Conservation (phyloP, 1,284 basidiomycete species). For the Melanopsichium pennsylvanicum region DNA sequence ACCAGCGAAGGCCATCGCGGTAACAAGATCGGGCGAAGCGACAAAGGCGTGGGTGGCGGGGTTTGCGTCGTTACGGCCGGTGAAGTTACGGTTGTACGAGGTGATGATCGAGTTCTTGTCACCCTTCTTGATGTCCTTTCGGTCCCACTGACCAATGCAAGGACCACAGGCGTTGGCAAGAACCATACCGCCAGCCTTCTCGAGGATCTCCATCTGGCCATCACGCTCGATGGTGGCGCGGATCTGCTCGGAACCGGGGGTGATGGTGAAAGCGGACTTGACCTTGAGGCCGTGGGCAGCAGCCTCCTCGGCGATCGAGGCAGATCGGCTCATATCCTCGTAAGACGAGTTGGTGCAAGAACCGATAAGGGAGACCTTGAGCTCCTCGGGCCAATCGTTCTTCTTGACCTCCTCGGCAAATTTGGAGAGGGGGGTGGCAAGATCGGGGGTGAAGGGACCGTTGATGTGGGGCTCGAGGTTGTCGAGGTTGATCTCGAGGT, state of each 20-base stretch:
- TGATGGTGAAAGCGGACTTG: slow-evolving; percentile 96
- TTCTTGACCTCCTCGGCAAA: slow-evolving; percentile 90
- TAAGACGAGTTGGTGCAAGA: slow-evolving; percentile 99
- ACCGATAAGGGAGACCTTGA: slow-evolving; percentile 96
- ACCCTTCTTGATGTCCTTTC: slow-evolving; percentile 94
- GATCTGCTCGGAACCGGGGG: slow-evolving; percentile 97
- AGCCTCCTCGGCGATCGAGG: slow-evolving; percentile 90
- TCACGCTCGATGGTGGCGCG: slow-evolving; percentile 97
- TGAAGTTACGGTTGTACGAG: slow-evolving; percentile 99
- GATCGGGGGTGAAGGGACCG: slow-evolving; percentile 80
- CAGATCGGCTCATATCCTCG: slow-evolving; percentile 98
- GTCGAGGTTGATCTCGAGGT: slow-evolving; percentile 92
- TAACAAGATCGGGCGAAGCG: slow-evolving; percentile 96
- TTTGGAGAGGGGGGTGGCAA: slow-evolving; percentile 78
- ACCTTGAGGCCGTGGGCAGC: slow-evolving; percentile 82
- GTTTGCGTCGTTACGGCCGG: slow-evolving; percentile 99
- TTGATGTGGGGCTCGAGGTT: slow-evolving; percentile 99
- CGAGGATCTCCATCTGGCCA: slow-evolving; percentile 87
- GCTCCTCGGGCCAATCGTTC: slow-evolving; percentile 94
- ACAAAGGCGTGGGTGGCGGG: slow-evolving; percentile 99
- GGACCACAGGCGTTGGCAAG: slow-evolving; percentile 98
- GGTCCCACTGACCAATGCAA: slow-evolving; percentile 99
- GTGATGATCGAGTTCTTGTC: slow-evolving; percentile 91
- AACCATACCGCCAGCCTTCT: slow-evolving; percentile 87
- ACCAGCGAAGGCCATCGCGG: slow-evolving; percentile 95